These are phyloP conservation scores for Sistotremastrum suecicum DNA, from an alignment of 768 basidiomycete species.

Conservation along the genomic window DNA sequence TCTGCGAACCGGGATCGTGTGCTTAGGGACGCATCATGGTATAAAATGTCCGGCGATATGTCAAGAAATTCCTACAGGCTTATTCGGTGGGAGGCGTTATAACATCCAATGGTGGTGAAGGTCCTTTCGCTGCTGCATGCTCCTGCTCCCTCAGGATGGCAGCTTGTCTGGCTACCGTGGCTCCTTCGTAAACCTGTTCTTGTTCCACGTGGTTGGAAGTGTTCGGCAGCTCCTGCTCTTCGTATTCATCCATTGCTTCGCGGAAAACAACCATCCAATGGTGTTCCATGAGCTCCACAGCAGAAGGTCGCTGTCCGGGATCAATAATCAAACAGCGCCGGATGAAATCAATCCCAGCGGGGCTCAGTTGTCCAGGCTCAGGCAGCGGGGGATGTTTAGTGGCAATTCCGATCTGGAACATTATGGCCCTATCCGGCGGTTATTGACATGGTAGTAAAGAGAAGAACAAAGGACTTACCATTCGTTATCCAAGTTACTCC, in stretches of 20 bases:
- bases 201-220: constrained; percentile 31
- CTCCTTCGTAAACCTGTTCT: constrained; percentile 35
- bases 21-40: not conserved
- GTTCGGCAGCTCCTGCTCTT: constrained; percentile 41
- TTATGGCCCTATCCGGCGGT: constrained; percentile 79
- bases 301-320: constrained; percentile 68
- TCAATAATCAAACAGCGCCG: constrained; percentile 84
- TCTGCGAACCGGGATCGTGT: no score
- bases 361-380: constrained; percentile 78
- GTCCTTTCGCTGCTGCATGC: constrained; percentile 36
- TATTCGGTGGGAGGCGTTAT: constrained; percentile 24
- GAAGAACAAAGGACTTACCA: constrained; percentile 41
- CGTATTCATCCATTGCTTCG: constrained; percentile 52
- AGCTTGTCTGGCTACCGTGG: constrained; percentile 41
- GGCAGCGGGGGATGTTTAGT: constrained; percentile 94
- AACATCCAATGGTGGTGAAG: constrained; percentile 29
- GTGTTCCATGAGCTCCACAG: constrained; percentile 73
- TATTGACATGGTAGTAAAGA: not conserved
- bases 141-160: constrained; percentile 46
- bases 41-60: not conserved
- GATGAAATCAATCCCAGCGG: constrained; percentile 86
- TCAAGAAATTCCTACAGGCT: constrained; percentile 1
- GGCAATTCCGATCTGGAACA: constrained; percentile 97
- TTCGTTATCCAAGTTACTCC: constrained; percentile 98
- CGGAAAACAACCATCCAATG: constrained; percentile 82